Evolutionary conservation across 2,329 filamentous ascomycete species (phyloP), one percentile per base, ranked within the genome.

Genomic region (Lecanicillium sp.): DNA sequence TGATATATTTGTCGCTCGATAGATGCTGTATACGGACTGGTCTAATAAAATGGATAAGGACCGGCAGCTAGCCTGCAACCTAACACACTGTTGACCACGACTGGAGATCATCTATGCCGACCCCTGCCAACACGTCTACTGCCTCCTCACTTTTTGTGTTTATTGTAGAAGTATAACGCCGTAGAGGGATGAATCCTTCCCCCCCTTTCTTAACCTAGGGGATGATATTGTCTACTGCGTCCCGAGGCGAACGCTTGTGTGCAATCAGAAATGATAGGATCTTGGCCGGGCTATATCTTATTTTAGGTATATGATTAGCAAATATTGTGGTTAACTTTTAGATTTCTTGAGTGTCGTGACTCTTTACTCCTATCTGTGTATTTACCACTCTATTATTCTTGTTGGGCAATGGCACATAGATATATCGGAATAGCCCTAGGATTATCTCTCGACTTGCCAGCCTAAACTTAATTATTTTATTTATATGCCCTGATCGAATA

Each of bases 401-500:
- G 15, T n/a, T 32, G 23, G 37, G 20, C 23, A 42, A 29, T 6
- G 39, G 39, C 23, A 29, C n/a, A 29, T 29, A 42, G 24, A 42
- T 42, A 30, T 14, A 42, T 29, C 20, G 23, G 24, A 42, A 42
- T 23, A 42, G 17, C 6, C 39, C 39, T 11, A 15, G 24, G 8
- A 42, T 21, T 8, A 19, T 42, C 23, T 42, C 23, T 6, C 23
- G 23, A 29, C 23, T 42, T 42, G 23, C 24, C 6, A 42, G 17
- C 17, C 39, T 23, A 42, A 42, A 42, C 39, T 42, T 23, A 30
- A 42, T 19, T 19, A 29, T 42, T 29, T 42, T 72, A 56, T 88
- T 84, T 1, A 88, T 78, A 2, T 84, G 72, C 0, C 84, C 84
- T 0, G 84, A 83, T 0, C 84, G 72, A 7, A 85, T 70, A 0